phyloP scores from a whole-genome alignment of 768 basidiomycete genomes.

The Mycena haematopus region DNA sequence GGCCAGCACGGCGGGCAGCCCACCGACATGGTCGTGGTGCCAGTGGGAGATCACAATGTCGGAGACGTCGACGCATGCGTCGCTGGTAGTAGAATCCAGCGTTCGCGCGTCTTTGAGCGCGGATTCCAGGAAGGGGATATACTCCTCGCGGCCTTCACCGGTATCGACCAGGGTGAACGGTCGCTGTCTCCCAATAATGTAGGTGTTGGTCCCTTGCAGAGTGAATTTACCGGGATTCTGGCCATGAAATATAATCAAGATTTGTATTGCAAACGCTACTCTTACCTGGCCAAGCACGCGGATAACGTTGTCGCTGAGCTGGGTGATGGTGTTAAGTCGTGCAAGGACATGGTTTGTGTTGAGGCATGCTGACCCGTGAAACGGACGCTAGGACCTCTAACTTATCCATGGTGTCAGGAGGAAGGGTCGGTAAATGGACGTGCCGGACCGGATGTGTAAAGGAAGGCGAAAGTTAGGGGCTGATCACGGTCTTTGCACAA shows the following conservation, averaged over 20 bases:
- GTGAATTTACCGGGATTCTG: slow-evolving; percentile 92
- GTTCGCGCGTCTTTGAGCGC: slow-evolving; percentile 53
- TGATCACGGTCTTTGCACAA: too few relatives aligned
- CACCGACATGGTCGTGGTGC: slow-evolving; percentile 87
- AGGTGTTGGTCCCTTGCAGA: slow-evolving; percentile 92
- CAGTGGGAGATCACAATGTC: slow-evolving; percentile 93
- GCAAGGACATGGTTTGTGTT: not conserved
- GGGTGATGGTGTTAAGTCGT: slow-evolving; percentile 18
- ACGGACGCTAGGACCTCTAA: slow-evolving; percentile 59
- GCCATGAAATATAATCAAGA: not conserved
- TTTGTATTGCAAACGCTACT: not conserved
- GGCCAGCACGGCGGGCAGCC: slow-evolving; percentile 71
- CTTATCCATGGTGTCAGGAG: slow-evolving; percentile 48
- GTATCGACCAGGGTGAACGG: slow-evolving; percentile 87
- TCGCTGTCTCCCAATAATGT: slow-evolving; percentile 72
- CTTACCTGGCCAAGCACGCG: slow-evolving; percentile 79
- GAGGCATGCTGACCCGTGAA: slow-evolving; percentile 49
- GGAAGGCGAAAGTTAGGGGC: not conserved
- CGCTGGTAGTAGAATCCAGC: slow-evolving; percentile 37
- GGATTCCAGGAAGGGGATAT: slow-evolving; percentile 68
- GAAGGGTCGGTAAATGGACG: not conserved
- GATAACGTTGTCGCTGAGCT: slow-evolving; percentile 75
- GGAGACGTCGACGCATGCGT: slow-evolving; percentile 62
- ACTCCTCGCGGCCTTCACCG: slow-evolving; percentile 74
- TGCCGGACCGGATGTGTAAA: not conserved